Percentiles rank a stretch among this genome's conserved stretches.
Conservation (phyloP, 2,329 filamentous ascomycete genomes). For the Calonectria pteridis region DNA sequence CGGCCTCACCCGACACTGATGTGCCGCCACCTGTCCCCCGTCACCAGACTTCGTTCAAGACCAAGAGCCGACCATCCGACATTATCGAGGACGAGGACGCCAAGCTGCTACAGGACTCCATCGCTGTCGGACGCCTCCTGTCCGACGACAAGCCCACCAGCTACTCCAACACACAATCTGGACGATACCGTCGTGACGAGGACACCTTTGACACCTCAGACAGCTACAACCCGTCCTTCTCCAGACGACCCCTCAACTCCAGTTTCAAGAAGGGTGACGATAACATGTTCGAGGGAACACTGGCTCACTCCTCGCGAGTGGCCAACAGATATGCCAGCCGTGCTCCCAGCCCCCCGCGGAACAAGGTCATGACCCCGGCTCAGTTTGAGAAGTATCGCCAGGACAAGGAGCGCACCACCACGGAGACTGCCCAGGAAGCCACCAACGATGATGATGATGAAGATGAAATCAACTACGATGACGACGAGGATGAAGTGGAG, state of each 20-base stretch:
- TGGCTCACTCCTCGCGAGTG: constrained; percentile 53
- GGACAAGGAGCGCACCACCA: constrained; percentile 72
- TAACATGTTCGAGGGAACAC: constrained; percentile 66
- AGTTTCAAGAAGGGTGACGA: constrained; percentile 62
- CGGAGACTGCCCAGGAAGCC: constrained; percentile 58
- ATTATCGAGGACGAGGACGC: constrained; percentile 66
- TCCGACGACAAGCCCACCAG: constrained; percentile 36
- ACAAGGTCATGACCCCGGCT: constrained; percentile 90
- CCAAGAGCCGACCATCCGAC: constrained; percentile 51
- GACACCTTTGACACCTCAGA: constrained; percentile 47
- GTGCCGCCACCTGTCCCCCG: constrained; percentile 56
- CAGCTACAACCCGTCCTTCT: constrained; percentile 40
- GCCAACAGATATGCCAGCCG: constrained; percentile 52
- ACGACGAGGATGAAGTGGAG: constrained; percentile 84
- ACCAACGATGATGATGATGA: constrained; percentile 73
- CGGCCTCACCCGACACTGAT: constrained; percentile 54
- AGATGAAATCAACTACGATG: constrained; percentile 75
- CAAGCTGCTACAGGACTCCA: constrained; percentile 64
- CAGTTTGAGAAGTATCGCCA: constrained; percentile 86
- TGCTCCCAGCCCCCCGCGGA: constrained; percentile 59
- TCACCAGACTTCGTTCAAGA: constrained; percentile 52
- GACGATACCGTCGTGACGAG: constrained; percentile 55
- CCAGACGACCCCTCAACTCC: constrained; percentile 44
- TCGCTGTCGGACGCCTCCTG: constrained; percentile 63
- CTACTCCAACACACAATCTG: constrained; percentile 32